Base-by-base conservation (phyloP, 2,329 filamentous ascomycete genomes). In the Aspergillus clavatus region DNA sequence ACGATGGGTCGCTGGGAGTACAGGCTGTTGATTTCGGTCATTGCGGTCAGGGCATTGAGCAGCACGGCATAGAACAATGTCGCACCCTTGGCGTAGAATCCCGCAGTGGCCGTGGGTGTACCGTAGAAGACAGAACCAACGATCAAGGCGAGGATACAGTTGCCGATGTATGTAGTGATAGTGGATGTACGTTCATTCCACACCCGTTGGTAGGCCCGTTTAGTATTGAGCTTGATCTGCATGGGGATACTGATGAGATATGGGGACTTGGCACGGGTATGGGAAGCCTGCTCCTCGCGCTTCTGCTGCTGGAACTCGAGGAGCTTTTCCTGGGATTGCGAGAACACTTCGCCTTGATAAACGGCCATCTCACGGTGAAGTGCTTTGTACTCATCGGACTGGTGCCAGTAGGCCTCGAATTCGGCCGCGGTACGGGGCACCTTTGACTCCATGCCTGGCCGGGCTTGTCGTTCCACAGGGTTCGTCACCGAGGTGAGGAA, bases 1-100 rank as follows among this genome's bases (percentile, higher is more conserved):
- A 63, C 54, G 23, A 61, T 54, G 8, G 48, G 47, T 2, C 51
- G 53, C 45, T 59, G 56, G 1, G 50, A 49, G 26, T 60, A 51
- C 3, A 62, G 50, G 59, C 80, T 85, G 52, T 57, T 58, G 33
- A 64, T 60, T 48, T 64, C 60, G 7, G 51, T 47, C 48, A 64
- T 62, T 1, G 60, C 57, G 1, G 83, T 77, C 54, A 93, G 89
- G 36, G 87, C 88, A 65, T 91, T 94, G 74, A 91, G 82, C 44
- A 95, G 74, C 59, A 89, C 82, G 49, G 87, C 86, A 60, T 93
- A 93, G 78, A 94, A 95, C 40, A 95, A 73, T 5, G 91, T 75
- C 24, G 85, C 83, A 47, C 86, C 86, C 46, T 88, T 82, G 55
- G 80, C 76, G 69, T 82, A 89, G 73, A 94, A 93, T 53, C 82